These are phyloP conservation scores for Umbelopsis sp. DNA, from an alignment of 371 early-diverging fungal species.

Conservation along the genomic window DNA sequence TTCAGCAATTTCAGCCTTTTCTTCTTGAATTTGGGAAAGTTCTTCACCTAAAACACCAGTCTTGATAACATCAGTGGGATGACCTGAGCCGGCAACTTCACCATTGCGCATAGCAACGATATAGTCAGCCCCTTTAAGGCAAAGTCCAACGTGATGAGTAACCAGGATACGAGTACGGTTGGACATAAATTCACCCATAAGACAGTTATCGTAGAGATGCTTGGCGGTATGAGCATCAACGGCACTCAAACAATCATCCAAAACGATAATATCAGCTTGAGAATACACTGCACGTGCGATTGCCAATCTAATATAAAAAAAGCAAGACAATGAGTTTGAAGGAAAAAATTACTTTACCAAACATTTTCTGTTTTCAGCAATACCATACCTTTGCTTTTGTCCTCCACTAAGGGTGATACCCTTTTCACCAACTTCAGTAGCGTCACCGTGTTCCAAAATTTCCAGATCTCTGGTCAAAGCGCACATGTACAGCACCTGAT, in stretches of 20 bases:
- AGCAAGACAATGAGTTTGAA: neutral
- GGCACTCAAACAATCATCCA: conserved; percentile 84
- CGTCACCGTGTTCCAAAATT: conserved; percentile 80
- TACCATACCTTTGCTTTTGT: conserved; percentile 69
- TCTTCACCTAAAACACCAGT: conserved; percentile 57
- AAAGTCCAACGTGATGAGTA: conserved; percentile 82
- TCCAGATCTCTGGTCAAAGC: conserved; percentile 83
- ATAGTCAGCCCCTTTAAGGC: conserved; percentile 69
- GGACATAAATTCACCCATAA: conserved; percentile 68
- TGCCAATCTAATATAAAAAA: conserved; percentile 45
- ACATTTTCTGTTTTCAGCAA: conserved; percentile 24
- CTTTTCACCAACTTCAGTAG: conserved; percentile 89
- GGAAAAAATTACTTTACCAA: too few relatives aligned
- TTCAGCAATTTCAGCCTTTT: conserved; percentile 25
- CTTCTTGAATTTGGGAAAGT: conserved; percentile 29
- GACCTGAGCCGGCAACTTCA: conserved; percentile 61
- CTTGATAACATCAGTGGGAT: conserved; percentile 46
- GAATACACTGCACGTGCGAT: conserved; percentile 84
- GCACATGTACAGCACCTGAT: conserved; percentile 65
- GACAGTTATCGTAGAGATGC: conserved; percentile 71
- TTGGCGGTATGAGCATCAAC: conserved; percentile 88
- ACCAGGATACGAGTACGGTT: conserved; percentile 84
- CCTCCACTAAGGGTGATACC: conserved; percentile 91
- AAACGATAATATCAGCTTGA: conserved; percentile 64
- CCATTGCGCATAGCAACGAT: conserved; percentile 78